These are phyloP conservation scores for Russula sp. DNA, from an alignment of 768 basidiomycete species.

Conservation along the genomic window DNA sequence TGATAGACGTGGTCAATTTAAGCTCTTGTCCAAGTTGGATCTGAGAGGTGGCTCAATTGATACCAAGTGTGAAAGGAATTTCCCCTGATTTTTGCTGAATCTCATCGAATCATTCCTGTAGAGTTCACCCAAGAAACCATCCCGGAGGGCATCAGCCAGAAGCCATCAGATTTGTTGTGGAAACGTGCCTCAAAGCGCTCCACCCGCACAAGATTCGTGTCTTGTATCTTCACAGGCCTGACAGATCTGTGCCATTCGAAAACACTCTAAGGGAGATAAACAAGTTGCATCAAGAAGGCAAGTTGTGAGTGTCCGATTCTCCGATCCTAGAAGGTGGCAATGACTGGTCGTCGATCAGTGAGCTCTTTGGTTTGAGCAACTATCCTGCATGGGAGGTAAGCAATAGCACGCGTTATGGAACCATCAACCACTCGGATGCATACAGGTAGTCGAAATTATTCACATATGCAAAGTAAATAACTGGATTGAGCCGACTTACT, in stretches of 20 bases:
- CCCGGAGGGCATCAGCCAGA: not conserved
- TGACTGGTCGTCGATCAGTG: not conserved
- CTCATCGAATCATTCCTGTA: not conserved
- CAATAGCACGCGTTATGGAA: not conserved
- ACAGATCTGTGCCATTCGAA: constrained; percentile 1
- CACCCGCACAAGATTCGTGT: not conserved
- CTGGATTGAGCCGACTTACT: not conserved
- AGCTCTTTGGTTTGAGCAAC: constrained; percentile 1
- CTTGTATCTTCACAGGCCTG: not conserved
- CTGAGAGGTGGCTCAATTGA: not conserved
- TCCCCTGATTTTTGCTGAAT: not conserved
- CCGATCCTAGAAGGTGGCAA: not conserved
- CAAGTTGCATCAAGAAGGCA: not conserved
- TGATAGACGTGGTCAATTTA: not conserved
- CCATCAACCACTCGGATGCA: not conserved
- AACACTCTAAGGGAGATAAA: not conserved
- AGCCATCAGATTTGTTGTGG: not conserved
- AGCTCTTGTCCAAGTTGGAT: not conserved
- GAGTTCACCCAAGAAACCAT: not conserved
- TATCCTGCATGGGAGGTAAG: not conserved
- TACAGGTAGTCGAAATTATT: not conserved
- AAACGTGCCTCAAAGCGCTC: not conserved
- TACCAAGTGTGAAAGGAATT: not conserved
- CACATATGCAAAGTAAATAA: not conserved
- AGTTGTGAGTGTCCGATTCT: not conserved